Conservation (phyloP, 2,329 filamentous ascomycete genomes). For the Alternaria postmessia region DNA sequence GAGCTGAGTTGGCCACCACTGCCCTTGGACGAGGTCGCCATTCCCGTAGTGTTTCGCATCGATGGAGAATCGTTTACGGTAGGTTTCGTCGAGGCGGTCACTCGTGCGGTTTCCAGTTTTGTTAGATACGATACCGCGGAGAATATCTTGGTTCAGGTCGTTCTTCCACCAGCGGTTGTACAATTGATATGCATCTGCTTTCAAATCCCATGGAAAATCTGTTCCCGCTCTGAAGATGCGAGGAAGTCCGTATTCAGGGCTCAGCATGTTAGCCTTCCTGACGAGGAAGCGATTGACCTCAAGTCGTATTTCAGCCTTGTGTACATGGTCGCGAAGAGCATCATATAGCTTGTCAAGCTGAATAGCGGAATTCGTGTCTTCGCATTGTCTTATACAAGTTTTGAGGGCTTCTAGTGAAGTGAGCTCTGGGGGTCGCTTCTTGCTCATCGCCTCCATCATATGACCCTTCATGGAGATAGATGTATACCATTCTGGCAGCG, state of each 20-base stretch:
- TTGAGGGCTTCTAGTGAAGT: conserved; percentile 35
- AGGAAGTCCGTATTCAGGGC: conserved; percentile 48
- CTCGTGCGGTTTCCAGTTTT: conserved; percentile 30
- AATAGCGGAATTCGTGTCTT: conserved; percentile 2
- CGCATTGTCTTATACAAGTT: conserved; percentile 30
- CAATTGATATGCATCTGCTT: conserved; percentile 57
- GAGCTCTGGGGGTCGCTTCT: conserved; percentile 24
- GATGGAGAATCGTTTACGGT: conserved; percentile 26
- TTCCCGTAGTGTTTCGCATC: conserved; percentile 50
- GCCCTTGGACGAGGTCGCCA: conserved; percentile 54
- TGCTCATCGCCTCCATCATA: conserved; percentile 13
- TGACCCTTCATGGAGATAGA: conserved; percentile 10
- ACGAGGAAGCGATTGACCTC: conserved; percentile 44
- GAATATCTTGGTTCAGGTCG: conserved; percentile 56
- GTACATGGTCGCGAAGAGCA: conserved; percentile 48
- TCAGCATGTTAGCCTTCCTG: conserved; percentile 48
- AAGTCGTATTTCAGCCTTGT: conserved; percentile 50
- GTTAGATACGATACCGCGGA: conserved; percentile 53
- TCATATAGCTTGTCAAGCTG: conserved; percentile 32
- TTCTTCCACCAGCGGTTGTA: conserved; percentile 56
- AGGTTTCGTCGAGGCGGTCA: conserved; percentile 34
- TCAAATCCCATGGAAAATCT: conserved; percentile 57
- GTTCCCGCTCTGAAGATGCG: conserved; percentile 49
- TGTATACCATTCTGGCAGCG: conserved; percentile 25
- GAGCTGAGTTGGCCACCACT: conserved; percentile 65